Percentiles rank a stretch among this genome's conserved stretches.
Evolutionary conservation across 768 basidiomycete species (phyloP).

Genomic region (Hygrocybe coccinea): DNA sequence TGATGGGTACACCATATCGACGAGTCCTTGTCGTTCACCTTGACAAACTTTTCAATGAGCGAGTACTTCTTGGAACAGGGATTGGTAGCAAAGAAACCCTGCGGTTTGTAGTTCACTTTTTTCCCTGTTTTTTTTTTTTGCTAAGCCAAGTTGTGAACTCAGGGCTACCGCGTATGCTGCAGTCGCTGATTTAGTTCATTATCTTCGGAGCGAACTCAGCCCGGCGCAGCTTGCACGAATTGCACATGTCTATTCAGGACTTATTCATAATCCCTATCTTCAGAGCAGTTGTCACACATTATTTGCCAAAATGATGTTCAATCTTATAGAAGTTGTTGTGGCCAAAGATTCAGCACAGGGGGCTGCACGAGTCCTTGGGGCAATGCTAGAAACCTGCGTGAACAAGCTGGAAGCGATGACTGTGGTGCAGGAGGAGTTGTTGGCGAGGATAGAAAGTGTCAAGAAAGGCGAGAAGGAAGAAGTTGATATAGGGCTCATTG

Average conservation of each 20-base stretch:
- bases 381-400: conserved; percentile 78
- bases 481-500: conserved; percentile 62
- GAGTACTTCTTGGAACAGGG: conserved; percentile 79
- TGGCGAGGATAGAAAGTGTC: conserved; percentile 41
- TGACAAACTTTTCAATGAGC: conserved; percentile 87
- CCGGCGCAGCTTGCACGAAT: conserved; percentile 70
- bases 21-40: conserved; percentile 75
- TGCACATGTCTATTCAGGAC: conserved; percentile 78
- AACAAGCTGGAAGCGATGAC: conserved; percentile 82
- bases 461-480: conserved; percentile 43
- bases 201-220: conserved; percentile 78
- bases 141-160: conserved; percentile 13
- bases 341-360: conserved; percentile 67
- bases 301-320: conserved; percentile 89
- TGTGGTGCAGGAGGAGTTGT: conserved; percentile 53
- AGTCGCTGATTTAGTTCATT: conserved; percentile 90
- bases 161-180: conserved; percentile 81
- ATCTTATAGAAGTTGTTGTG: conserved; percentile 77
- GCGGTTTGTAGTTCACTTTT: conserved; percentile 42
- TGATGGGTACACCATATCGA: conserved; percentile 74
- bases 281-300: conserved; percentile 79
- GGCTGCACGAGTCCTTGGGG: conserved; percentile 62
- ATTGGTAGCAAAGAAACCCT: conserved; percentile 83
- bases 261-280: conserved; percentile 84
- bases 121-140: background rate